Base-by-base conservation (phyloP, 2,329 filamentous ascomycete species). In the Microsporum ferrugineum region DNA sequence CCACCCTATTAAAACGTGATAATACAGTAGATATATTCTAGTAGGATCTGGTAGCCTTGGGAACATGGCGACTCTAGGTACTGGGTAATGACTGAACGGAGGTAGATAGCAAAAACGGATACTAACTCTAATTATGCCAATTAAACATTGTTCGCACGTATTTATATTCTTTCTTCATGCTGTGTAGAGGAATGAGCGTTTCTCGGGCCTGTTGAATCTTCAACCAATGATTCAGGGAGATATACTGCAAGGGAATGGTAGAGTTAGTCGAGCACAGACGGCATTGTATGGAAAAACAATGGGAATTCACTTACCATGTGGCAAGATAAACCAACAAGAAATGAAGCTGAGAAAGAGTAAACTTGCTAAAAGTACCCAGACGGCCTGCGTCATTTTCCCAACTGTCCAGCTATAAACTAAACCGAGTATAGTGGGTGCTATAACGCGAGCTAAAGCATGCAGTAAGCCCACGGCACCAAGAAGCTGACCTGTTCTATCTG, bases 391-490 rank as follows among this genome's bases (percentile, higher is more conserved):
- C 66, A 88, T 92, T 0, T 76, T 84, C 23, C 81, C 84, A 0
- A 96, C 89, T 0, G 94, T 97, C 1, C 81, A 78, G 12, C 87
- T 88, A 71, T 95, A 99, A 7, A 97, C 83, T 3, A 88, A 82
- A 69, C 94, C 95, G 74, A 96, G 95, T 0, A 92, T 70, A 0
- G 89, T 81, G 0, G 94, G 94, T 0, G 88, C 86, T 10, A 95
- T 71, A 1, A 97, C 84, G 63, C 91, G 80, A 2, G 88, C 84
- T 39, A 96, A 75, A 0, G 90, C 88, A 73, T 97, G 92, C 62
- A 97, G 75, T 63, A 97, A 78, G 0, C 92, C 94, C 14, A 87
- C 87, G 1, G 91, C 91, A 27, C 94, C 94, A 0, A 99, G 81
- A n/a, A 97, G 78, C 71, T 94, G 86, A 0, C 94, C 94, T 0